A percentile compares a stretch with the other conserved stretches of the same genome.
Conservation (phyloP, 495 filamentous ascomycete genomes). For the Copromyces sp. region DNA sequence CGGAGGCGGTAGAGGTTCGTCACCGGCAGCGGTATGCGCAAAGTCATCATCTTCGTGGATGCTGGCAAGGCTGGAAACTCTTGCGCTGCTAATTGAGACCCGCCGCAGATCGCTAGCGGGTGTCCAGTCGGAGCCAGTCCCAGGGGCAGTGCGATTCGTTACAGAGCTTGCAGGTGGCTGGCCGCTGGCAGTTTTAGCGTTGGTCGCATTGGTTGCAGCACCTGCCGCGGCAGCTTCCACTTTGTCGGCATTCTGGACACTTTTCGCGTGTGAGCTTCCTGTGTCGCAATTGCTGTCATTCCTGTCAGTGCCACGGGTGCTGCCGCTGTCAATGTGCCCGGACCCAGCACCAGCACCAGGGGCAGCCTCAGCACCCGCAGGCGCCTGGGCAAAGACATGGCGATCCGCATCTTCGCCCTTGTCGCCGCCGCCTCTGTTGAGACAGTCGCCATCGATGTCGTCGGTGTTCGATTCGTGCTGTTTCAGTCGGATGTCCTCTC, state of each 20-base stretch:
- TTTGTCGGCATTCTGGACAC: background rate
- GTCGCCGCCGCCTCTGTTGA: background rate
- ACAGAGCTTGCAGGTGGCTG: background rate
- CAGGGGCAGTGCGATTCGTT: background rate
- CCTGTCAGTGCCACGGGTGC: background rate
- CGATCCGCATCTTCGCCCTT: background rate
- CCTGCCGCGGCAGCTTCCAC: background rate
- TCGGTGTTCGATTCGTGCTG: background rate
- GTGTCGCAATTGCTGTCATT: background rate
- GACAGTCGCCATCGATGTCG: background rate
- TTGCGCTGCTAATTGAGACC: background rate
- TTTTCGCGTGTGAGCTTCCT: background rate
- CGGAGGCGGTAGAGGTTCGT: slow-evolving; percentile 5
- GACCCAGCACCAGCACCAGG: background rate
- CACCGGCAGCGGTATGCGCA: background rate
- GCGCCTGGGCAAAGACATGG: background rate
- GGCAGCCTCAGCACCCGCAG: background rate
- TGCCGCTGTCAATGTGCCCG: background rate
- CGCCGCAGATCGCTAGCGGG: background rate
- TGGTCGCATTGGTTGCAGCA: background rate
- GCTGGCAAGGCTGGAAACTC: background rate
- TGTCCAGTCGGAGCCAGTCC: background rate
- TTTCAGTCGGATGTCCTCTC: background rate
- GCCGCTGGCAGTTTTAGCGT: background rate
- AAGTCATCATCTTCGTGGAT: slow-evolving; percentile 1